These are phyloP conservation scores for Coccomyxa subellipsoidea DNA, from an alignment of 163 green algal species.

Conservation along the genomic window DNA sequence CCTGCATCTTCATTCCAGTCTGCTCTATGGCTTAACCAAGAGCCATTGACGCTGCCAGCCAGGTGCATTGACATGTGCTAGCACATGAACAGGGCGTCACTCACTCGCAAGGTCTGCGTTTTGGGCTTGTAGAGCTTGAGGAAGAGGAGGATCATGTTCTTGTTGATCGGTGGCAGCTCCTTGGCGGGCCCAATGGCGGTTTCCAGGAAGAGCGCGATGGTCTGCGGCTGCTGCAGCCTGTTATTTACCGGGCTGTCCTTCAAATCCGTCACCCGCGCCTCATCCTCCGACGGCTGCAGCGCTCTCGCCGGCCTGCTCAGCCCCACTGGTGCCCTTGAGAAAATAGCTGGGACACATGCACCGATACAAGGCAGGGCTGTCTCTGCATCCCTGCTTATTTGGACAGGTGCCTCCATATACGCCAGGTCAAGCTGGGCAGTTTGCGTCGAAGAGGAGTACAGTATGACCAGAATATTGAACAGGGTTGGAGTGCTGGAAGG, in stretches of 20 bases:
- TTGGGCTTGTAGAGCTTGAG: constrained; percentile 83
- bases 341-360: too few species aligned
- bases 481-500: too few species aligned
- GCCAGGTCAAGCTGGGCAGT: too few species aligned
- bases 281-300: constrained; percentile 29
- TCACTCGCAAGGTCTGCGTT: neutral
- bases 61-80: neutral
- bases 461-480: too few species aligned
- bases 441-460: too few species aligned
- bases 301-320: neutral
- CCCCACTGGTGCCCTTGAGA: neutral
- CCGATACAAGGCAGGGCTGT: too few species aligned
- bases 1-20: too few species aligned
- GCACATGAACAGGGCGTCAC: neutral
- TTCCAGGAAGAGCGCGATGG: constrained; percentile 67
- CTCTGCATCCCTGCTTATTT: too few species aligned
- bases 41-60: neutral
- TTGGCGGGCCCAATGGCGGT: constrained; percentile 12
- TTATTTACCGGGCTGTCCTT: constrained; percentile 23
- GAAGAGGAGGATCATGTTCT: constrained; percentile 63
- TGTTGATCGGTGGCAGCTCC: constrained; percentile 4
- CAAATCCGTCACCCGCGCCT: constrained; percentile 9
- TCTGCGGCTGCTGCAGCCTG: neutral
- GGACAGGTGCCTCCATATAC: too few species aligned
- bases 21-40: too few species aligned